phyloP scores from a whole-genome alignment of 192 early-diverging fungal species.

The Coemansia furcata region DNA sequence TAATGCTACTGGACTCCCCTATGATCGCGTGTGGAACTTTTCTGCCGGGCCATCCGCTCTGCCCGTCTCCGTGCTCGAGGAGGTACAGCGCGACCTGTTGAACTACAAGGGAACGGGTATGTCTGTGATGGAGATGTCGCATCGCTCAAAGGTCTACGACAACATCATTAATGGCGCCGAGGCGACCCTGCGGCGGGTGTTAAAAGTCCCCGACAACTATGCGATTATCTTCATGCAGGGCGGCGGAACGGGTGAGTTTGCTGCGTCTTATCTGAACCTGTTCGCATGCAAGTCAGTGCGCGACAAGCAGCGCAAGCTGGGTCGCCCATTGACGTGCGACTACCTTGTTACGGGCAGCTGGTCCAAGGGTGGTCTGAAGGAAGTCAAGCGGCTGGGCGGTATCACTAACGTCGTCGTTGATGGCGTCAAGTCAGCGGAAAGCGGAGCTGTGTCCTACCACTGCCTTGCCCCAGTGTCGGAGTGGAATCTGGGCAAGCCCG shows the following conservation, averaged over 20 bases:
- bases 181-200: conserved; percentile 62
- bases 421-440: conserved; percentile 59
- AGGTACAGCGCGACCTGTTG: conserved; percentile 80
- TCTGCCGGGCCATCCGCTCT: conserved; percentile 91
- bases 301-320: conserved; percentile 46
- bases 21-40: conserved; percentile 68
- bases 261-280: conserved; percentile 86
- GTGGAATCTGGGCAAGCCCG: conserved; percentile 67
- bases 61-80: conserved; percentile 75
- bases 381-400: conserved; percentile 79
- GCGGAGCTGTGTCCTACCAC: conserved; percentile 46
- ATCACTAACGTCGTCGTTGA: conserved; percentile 76
- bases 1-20: conserved; percentile 14
- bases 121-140: conserved; percentile 95
- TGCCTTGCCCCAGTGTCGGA: conserved; percentile 57
- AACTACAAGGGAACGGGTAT: conserved; percentile 81
- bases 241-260: conserved; percentile 91
- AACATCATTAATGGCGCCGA: conserved; percentile 73
- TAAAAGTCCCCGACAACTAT: conserved; percentile 89
- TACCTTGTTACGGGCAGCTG: conserved; percentile 91
- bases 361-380: conserved; percentile 83
- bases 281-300: conserved; percentile 58
- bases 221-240: conserved; percentile 93
- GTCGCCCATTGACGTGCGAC: conserved; percentile 64
- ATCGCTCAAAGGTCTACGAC: conserved; percentile 84